phyloP scores from a whole-genome alignment of 2,329 filamentous ascomycete species.

The Curvularia verruculosa region DNA sequence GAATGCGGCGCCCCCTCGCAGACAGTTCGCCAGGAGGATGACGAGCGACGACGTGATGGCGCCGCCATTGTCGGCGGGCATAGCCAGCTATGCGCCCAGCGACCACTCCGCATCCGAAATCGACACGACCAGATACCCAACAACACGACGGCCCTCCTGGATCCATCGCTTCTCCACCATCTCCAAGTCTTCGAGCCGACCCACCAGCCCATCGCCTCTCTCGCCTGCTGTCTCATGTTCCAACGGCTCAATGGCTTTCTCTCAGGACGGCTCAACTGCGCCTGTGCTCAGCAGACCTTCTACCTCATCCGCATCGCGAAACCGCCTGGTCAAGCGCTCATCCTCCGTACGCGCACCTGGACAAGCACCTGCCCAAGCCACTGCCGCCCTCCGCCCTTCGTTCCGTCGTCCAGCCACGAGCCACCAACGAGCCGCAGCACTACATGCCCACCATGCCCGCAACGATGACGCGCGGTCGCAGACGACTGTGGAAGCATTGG shows the following conservation, averaged over 20 bases:
- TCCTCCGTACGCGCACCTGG: conserved; percentile 61
- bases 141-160: conserved; percentile 65
- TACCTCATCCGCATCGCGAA: conserved; percentile 61
- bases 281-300: conserved; percentile 62
- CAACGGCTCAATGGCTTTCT: conserved; percentile 60
- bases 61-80: conserved; percentile 24
- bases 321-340: conserved; percentile 79
- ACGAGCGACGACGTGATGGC: conserved; percentile 36
- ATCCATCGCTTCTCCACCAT: conserved; percentile 72
- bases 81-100: conserved; percentile 29
- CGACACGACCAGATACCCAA: conserved; percentile 32
- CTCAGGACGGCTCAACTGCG: conserved; percentile 61
- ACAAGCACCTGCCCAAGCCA: conserved; percentile 55
- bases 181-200: conserved; percentile 66
- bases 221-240: conserved; percentile 70
- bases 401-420: conserved; percentile 78
- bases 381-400: conserved; percentile 67
- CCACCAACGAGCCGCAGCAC: conserved; percentile 74
- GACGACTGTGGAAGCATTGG: conserved; percentile 35
- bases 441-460: conserved; percentile 59
- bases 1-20: conserved; percentile 39
- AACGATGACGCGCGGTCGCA: conserved; percentile 24
- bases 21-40: conserved; percentile 44
- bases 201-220: conserved; percentile 69
- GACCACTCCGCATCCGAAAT: conserved; percentile 35